Percentiles rank a stretch among this genome's conserved stretches.
Conservation (phyloP, 768 basidiomycete genomes). For the Hypsizygus marmoreus region DNA sequence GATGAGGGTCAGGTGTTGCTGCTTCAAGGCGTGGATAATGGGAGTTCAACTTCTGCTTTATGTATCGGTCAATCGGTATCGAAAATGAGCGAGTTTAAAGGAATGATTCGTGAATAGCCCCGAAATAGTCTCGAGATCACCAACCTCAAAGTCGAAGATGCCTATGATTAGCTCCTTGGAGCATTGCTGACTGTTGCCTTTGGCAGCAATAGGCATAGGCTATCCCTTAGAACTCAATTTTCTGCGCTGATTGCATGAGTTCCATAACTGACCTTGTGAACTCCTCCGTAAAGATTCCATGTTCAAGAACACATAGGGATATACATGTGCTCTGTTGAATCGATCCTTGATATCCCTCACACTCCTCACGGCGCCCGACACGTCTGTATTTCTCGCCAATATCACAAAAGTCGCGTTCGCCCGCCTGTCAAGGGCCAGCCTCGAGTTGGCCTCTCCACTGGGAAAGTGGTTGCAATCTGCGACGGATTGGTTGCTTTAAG, state of each 20-base stretch:
- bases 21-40: too few species aligned
- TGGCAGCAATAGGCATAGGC: too few species aligned
- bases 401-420: constrained; percentile 44
- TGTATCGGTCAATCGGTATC: too few species aligned
- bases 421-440: constrained; percentile 18
- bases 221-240: too few species aligned
- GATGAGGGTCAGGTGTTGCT: too few species aligned
- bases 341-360: constrained; percentile 77
- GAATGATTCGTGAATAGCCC: too few species aligned
- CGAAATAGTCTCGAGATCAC: too few species aligned
- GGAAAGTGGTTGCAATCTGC: constrained; percentile 23
- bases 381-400: constrained; percentile 68
- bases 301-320: constrained; percentile 90
- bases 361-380: constrained; percentile 58
- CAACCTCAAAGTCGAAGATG: too few species aligned
- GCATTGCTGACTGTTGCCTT: too few species aligned
- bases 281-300: constrained; percentile 71
- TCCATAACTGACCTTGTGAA: constrained; percentile 61
- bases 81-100: too few species aligned
- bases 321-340: constrained; percentile 77
- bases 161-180: too few species aligned
- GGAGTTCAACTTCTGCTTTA: too few species aligned
- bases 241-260: background rate
- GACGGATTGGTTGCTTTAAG: constrained; percentile 28
- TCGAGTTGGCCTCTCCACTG: background rate